phyloP scores from a whole-genome alignment of 2,329 filamentous ascomycete genomes.

The Pseudogymnoascus sp. region DNA sequence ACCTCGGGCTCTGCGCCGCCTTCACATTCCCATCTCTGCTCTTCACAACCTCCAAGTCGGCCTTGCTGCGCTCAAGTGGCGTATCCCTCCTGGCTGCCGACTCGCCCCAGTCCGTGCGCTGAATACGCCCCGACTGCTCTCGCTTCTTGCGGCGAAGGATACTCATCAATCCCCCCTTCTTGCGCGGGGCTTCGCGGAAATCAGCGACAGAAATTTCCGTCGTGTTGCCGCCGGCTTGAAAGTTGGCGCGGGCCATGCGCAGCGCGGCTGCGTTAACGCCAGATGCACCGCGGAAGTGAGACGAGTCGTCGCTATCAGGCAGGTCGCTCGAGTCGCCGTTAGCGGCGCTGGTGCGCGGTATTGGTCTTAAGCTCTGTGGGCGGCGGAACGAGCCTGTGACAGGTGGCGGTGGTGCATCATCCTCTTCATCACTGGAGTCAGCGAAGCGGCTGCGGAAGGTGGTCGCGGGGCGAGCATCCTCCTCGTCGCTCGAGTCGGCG shows the following conservation, averaged over 20 bases:
- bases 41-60: conserved; percentile 35
- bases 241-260: conserved; percentile 30
- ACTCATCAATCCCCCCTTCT: conserved; percentile 43
- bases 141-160: conserved; percentile 58
- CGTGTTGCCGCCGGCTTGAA: conserved; percentile 16
- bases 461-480: conserved; percentile 23
- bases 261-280: conserved; percentile 19
- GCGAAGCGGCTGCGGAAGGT: conserved; percentile 44
- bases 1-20: background rate
- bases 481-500: conserved; percentile 27
- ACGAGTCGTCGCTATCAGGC: conserved; percentile 46
- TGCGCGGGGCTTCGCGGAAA: conserved; percentile 24
- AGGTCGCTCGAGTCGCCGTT: conserved; percentile 53
- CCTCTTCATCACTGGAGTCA: conserved; percentile 56
- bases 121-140: conserved; percentile 41
- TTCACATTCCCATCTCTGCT: background rate
- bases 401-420: conserved; percentile 25
- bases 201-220: conserved; percentile 9
- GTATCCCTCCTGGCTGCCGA: conserved; percentile 55
- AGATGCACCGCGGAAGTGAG: background rate
- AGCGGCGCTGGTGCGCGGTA: conserved; percentile 38
- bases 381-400: conserved; percentile 17
- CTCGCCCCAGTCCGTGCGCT: conserved; percentile 42
- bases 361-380: conserved; percentile 36
- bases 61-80: conserved; percentile 48